Percentiles rank a stretch among this genome's conserved stretches.
Evolutionary conservation across 1,284 basidiomycete species (phyloP).

Genomic region (Ganoderma meredithae): DNA sequence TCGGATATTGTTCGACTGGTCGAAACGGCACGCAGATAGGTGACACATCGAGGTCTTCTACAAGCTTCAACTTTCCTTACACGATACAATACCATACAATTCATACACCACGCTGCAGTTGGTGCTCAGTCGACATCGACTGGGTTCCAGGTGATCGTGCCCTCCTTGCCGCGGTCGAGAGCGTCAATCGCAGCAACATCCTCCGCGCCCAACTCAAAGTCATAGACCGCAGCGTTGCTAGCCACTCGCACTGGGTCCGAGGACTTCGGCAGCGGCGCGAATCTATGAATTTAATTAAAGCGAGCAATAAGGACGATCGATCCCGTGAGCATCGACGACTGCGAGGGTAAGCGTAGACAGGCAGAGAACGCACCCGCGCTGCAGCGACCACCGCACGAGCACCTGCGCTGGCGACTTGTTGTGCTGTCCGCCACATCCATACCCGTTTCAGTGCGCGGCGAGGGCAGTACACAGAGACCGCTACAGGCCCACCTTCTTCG

Average conservation of each 20-base stretch:
- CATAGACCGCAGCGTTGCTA: slow-evolving; percentile 58
- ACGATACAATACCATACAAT: slow-evolving; percentile 25
- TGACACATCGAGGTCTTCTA: background rate
- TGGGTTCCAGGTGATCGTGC: slow-evolving; percentile 58
- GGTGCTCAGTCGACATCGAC: slow-evolving; percentile 40
- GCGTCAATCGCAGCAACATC: slow-evolving; percentile 58
- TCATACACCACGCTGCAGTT: slow-evolving; percentile 33
- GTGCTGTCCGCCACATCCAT: slow-evolving; percentile 42
- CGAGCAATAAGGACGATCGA: no score
- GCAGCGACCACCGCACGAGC: slow-evolving; percentile 74
- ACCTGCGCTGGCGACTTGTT: slow-evolving; percentile 64
- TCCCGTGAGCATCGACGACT: no score
- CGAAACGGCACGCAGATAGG: background rate
- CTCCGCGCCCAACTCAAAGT: slow-evolving; percentile 55
- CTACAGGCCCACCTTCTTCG: slow-evolving; percentile 46
- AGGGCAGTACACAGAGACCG: background rate
- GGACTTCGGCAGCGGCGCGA: slow-evolving; percentile 61
- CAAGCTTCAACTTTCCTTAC: slow-evolving; percentile 25
- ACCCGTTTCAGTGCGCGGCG: background rate
- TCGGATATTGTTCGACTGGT: background rate
- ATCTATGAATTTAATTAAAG: slow-evolving; percentile 40
- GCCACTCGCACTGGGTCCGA: slow-evolving; percentile 54
- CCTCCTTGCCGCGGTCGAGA: slow-evolving; percentile 53
- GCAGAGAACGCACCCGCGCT: slow-evolving; percentile 47
- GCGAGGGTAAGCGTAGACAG: no score